Base-by-base conservation (phyloP, 2,329 filamentous ascomycete genomes). In the Elsinoe perseae region DNA sequence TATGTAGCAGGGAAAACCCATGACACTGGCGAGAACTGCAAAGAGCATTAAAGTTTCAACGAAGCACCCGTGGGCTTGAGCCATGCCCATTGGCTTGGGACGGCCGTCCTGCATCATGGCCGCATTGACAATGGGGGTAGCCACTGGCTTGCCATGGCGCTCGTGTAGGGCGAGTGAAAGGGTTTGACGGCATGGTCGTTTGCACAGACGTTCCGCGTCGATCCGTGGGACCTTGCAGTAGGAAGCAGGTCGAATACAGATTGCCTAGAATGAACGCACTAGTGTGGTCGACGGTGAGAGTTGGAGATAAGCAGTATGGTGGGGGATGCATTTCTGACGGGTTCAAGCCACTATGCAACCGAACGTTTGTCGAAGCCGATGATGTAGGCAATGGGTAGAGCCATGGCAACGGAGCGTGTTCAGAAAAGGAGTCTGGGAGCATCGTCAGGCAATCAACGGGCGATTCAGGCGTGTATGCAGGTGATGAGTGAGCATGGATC, bases 41-140 rank as follows among this genome's bases (percentile, higher is more conserved):
- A 25, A 25, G 30, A 14, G 28, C 12, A 23, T 36, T 38, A 52
- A 12, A 52, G 30, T 52, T 52, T 36, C 48, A 52, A 38, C 23
- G 48, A 25, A 52, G 16, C 48, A 52, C 14, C 48, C 48, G 48
- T 38, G 28, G 30, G 48, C 30, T 32, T 34, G 18, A 36, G 48
- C 48, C 48, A 38, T 38, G 48, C 48, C 27, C 48, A 52, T 52
- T 36, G 30, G 48, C 25, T 32, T 52, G 28, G 48, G 48, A 38
- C 32, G 20, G 32, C 16, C n/a, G 18, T 20, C 4, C 16, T 20
- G 28, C 30, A 23, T 20, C 28, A 38, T 36, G 28, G 44, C 44
- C 25, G 28, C 44, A 50, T 50, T 10, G 44, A 34, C 25, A 30
- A 34, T 27, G 28, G 25, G 44, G 23, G 18, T 18, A n/a, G 25